Conservation (phyloP, 495 filamentous ascomycete species). For the Pseudomonodictys pantanalensis region DNA sequence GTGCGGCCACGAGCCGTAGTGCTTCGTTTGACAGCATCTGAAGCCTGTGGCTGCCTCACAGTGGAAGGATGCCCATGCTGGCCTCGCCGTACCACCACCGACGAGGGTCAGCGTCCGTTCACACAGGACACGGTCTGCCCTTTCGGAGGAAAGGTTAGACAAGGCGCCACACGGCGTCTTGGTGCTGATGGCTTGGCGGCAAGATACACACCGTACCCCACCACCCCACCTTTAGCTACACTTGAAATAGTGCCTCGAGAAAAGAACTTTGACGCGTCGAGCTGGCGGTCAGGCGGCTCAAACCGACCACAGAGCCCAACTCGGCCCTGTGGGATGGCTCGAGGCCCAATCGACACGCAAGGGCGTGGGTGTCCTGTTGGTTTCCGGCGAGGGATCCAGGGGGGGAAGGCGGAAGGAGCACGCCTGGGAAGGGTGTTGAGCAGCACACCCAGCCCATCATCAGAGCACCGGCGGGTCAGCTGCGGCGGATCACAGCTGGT, state of each 20-base stretch:
- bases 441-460: not conserved
- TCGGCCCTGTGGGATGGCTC: not conserved
- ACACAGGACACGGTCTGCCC: not conserved
- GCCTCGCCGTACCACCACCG: not conserved
- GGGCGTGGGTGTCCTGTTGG: not conserved
- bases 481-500: slow-evolving; percentile 1
- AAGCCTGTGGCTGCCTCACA: not conserved
- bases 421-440: not conserved
- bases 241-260: slow-evolving; percentile 10
- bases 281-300: not conserved
- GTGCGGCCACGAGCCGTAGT: not conserved
- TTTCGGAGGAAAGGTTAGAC: slow-evolving; percentile 1
- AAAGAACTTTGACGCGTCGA: not conserved
- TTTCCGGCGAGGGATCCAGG: not conserved
- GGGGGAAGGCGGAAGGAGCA: too few relatives aligned
- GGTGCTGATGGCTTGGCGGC: not conserved
- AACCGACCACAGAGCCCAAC: not conserved
- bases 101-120: not conserved
- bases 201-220: slow-evolving; percentile 17
- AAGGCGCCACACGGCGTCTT: not conserved
- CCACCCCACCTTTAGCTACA: slow-evolving; percentile 27
- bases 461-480: slow-evolving; percentile 8
- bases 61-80: not conserved
- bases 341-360: not conserved
- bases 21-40: slow-evolving; percentile 9